Percentiles rank a stretch among this genome's conserved stretches.
Evolutionary conservation across 1,284 basidiomycete genomes (phyloP).

Genomic region (Ceratobasidium sp.): DNA sequence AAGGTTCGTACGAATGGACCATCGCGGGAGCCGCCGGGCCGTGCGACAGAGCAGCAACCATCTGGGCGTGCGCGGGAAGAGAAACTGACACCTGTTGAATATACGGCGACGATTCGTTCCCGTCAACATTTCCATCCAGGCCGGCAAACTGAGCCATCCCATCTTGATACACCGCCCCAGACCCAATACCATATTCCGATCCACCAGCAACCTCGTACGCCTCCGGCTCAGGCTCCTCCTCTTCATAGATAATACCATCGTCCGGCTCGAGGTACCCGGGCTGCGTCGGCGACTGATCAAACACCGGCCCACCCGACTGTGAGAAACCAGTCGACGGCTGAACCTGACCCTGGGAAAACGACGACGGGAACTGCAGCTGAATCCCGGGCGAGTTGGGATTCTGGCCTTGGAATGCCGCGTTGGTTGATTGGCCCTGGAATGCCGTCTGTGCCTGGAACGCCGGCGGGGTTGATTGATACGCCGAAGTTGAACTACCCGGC

Average conservation of each 20-base stretch:
- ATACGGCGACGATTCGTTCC: background rate
- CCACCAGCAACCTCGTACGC: background rate
- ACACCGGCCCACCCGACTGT: background rate
- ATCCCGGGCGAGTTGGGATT: background rate
- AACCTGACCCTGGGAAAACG: conserved; percentile 23
- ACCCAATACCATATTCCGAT: background rate
- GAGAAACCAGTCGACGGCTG: background rate
- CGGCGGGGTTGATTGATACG: background rate
- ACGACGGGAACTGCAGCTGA: background rate
- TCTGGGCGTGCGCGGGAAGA: background rate
- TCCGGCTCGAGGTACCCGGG: background rate
- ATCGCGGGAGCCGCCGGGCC: background rate
- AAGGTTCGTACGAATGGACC: background rate
- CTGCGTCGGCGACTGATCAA: conserved; percentile 7
- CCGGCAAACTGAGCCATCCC: conserved; percentile 16
- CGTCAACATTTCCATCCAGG: background rate
- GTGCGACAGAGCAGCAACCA: background rate
- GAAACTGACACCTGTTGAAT: background rate
- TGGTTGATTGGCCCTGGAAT: too few relatives aligned
- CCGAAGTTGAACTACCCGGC: background rate
- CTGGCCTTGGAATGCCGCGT: background rate
- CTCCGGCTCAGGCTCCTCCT: background rate
- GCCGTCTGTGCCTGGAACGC: background rate
- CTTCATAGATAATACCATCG: conserved; percentile 10
- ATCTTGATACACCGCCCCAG: background rate